A percentile compares a stretch with the other conserved stretches of the same genome.
These are phyloP conservation scores for Truncatella angustata DNA, from an alignment of 2,329 filamentous ascomycete species.

Conservation along the genomic window DNA sequence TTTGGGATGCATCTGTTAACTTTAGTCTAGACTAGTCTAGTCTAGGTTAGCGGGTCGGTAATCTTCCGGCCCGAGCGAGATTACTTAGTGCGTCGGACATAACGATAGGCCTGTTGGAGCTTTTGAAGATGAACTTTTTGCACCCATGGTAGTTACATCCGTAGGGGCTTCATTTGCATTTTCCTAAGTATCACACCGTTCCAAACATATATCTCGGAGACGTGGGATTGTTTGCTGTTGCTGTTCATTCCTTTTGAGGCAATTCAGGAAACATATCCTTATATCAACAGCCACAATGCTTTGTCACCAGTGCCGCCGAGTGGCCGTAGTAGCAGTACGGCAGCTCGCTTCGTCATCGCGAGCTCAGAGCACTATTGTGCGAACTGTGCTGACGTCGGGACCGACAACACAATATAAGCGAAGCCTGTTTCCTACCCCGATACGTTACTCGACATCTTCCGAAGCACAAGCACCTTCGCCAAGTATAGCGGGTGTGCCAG, in stretches of 20 bases:
- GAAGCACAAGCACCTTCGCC: slow-evolving; percentile 12
- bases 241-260: too few relatives aligned
- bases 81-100: neutral
- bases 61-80: neutral
- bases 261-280: neutral
- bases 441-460: neutral
- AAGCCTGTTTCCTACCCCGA: neutral
- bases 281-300: neutral
- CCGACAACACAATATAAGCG: neutral
- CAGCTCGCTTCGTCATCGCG: neutral
- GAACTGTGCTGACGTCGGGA: neutral
- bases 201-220: too few relatives aligned
- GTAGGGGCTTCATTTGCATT: neutral
- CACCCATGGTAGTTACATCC: neutral
- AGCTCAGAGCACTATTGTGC: neutral
- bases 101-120: neutral
- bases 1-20: too few relatives aligned
- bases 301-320: slow-evolving; percentile 1
- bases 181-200: too few relatives aligned
- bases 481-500: slow-evolving; percentile 24
- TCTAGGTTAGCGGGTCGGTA: neutral
- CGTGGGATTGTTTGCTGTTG: too few relatives aligned
- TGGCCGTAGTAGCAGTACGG: neutral
- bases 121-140: neutral
- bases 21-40: too few relatives aligned